Evolutionary conservation across 352 stramenopile genomes (phyloP), one percentile per base, ranked within the genome.

Genomic region (Hyaloperonospora brassicae): DNA sequence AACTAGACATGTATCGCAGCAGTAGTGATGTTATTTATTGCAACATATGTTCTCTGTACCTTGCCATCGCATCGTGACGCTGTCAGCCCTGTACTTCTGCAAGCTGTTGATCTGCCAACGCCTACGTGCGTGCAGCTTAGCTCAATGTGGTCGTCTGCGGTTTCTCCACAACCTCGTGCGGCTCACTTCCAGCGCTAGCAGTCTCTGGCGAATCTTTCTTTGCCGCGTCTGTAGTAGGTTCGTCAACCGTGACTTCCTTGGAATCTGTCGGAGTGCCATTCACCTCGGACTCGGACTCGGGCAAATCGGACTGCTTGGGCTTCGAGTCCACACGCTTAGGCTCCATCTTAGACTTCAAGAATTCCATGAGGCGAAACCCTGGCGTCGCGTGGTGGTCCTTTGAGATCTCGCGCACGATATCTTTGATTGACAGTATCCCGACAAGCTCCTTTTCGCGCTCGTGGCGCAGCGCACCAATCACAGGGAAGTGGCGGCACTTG

Each of bases 381-480:
- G 70, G 76, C 14, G 73, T 83, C 9, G 76, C 79, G 53, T 86
- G 64, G 52, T 88, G 66, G 50, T 82, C 79, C 57, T 88, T 87
- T 13, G 77, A 88, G 52, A 93, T 89, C 65, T 93, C 83, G 7
- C 76, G 78, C 27, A 93, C 80, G 52, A 93, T 85, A 52, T 93
- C 83, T 62, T 93, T 93, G 59, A 93, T 86, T 23, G 78, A 89
- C 40, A 93, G 55, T 39, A 93, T 76, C 27, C 83, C 83, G 1
- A 79, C 83, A 35, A 93, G 73, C 24, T 93, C 83, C 60, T 93
- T 87, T 57, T 87, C 77, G 21, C 77, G 76, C 30, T 82, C 76
- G 48, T 85, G 86, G 30, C 76, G 77, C 69, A 85, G 76, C 34
- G 82, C 70, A 35, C 78, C 80, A 12, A 89, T 74, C 35, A 93